phyloP scores from a whole-genome alignment of 1,284 basidiomycete species.

The Cutaneotrichosporon mucoides region DNA sequence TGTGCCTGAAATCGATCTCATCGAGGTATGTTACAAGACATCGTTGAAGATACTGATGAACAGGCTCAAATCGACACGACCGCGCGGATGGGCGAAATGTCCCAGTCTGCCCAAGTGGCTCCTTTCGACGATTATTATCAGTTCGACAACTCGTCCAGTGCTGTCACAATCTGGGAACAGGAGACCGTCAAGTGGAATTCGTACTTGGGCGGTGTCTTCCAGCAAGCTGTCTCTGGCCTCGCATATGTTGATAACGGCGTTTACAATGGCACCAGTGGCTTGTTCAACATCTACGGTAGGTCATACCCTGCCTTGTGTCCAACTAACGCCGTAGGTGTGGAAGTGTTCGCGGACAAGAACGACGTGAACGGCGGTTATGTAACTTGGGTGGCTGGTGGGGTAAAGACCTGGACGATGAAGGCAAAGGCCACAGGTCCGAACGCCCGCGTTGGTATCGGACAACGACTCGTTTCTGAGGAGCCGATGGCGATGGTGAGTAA shows the following conservation, averaged over 20 bases:
- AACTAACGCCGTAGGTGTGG: conserved; percentile 52
- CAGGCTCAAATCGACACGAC: conserved; percentile 32
- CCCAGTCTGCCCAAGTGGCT: conserved; percentile 54
- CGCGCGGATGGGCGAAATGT: conserved; percentile 50
- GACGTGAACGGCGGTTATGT: conserved; percentile 62
- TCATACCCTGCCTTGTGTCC: background rate
- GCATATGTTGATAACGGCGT: conserved; percentile 55
- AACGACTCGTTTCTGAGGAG: conserved; percentile 73
- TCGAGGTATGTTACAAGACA: conserved; percentile 45
- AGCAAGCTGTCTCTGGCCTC: conserved; percentile 73
- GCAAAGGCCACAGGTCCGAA: conserved; percentile 70
- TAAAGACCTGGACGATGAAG: conserved; percentile 70
- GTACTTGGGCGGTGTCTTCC: conserved; percentile 72
- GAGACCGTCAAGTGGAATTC: conserved; percentile 61
- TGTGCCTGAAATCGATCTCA: conserved; percentile 56
- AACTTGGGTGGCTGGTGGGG: conserved; percentile 65
- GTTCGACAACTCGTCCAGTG: conserved; percentile 53
- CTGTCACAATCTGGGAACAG: conserved; percentile 32
- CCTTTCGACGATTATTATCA: conserved; percentile 65
- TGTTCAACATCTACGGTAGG: conserved; percentile 55
- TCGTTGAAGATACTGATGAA: background rate
- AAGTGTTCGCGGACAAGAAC: conserved; percentile 62
- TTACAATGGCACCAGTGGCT: conserved; percentile 30
- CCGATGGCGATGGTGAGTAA: conserved; percentile 58
- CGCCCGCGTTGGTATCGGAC: conserved; percentile 61